Evolutionary conservation across 2,329 filamentous ascomycete genomes (phyloP), one percentile per base, ranked within the genome.

Genomic region (Dothidotthia symphoricarpi): DNA sequence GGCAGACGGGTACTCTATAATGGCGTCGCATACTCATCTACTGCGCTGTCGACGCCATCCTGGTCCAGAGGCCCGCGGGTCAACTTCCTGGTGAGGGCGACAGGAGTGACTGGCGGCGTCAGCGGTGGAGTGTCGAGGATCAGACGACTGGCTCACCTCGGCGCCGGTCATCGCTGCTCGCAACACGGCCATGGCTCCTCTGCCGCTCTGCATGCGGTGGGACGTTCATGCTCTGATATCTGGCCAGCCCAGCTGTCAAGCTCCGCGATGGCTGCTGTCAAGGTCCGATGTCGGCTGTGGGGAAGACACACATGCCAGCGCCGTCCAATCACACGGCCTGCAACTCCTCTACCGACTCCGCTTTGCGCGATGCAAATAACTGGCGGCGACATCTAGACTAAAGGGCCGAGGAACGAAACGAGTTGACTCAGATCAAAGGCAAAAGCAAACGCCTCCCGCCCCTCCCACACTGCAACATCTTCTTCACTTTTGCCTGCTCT

Each of bases 61-160:
- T 41, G 46, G 37, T 67, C 88, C 14, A 95, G 72, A 3, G 88
- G 88, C 1, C 87, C 88, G 65, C 82, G 86, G 4, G 88, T 93
- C 29, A 83, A 78, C 28, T 83, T 81, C 34, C 84, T 75, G 7
- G 83, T 78, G 29, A 82, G 70, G n/a, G 76, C 69, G 30, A 76
- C 78, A 80, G 50, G 38, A 4, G 28, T 17, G 32, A 12, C n/a
- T 17, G 8, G 29, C 31, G 31, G 25, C 3, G 4, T 10, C 16
- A 14, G 28, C 15, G 16, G 22, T 27, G 24, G 13, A 24, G 16
- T 22, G 16, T 12, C 16, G 25, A 29, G n/a, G 14, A 6, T n/a
- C 7, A 29, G 25, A 31, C 6, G 35, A 43, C n/a, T n/a, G n/a
- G n/a, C n/a, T n/a, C n/a, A 64, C 60, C 51, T 43, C 54, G 51